Evolutionary conservation across 805 yeast species (phyloP).

Genomic region (Wickerhamomyces queroliae): DNA sequence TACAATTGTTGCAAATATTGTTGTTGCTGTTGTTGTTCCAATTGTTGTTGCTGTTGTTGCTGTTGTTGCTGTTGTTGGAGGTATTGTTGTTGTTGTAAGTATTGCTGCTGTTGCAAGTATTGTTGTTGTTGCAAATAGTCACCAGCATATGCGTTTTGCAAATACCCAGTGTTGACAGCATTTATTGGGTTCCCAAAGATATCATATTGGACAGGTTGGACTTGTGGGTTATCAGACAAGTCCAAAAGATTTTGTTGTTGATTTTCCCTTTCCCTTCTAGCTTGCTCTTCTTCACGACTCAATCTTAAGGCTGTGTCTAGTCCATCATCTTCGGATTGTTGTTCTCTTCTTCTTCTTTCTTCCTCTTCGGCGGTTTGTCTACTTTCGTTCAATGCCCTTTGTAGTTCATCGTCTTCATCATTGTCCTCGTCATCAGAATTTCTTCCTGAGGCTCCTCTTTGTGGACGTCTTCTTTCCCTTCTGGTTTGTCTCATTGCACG

Average conservation of each 20-base stretch:
- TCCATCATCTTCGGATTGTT: slow-evolving; percentile 36
- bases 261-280: slow-evolving; percentile 40
- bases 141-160: slow-evolving; percentile 8
- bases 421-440: slow-evolving; percentile 25
- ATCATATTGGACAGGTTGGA: slow-evolving; percentile 18
- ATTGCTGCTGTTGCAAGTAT: slow-evolving; percentile 11
- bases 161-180: slow-evolving; percentile 11
- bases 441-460: too few relatives aligned
- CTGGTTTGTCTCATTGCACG: slow-evolving; percentile 37
- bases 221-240: slow-evolving; percentile 37
- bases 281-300: slow-evolving; percentile 72
- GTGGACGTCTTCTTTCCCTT: slow-evolving; percentile 32
- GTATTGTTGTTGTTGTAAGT: slow-evolving; percentile 18
- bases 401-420: slow-evolving; percentile 70
- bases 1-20: slow-evolving; percentile 5
- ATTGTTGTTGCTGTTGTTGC: slow-evolving; percentile 35
- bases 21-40: slow-evolving; percentile 27
- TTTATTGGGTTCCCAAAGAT: slow-evolving; percentile 25
- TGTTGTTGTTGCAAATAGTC: slow-evolving; percentile 2
- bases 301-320: slow-evolving; percentile 64
- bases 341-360: slow-evolving; percentile 50
- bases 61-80: slow-evolving; percentile 27
- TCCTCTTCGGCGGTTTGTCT: slow-evolving; percentile 81
- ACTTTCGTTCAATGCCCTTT: slow-evolving; percentile 76
- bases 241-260: slow-evolving; percentile 48